These are phyloP conservation scores for Castanopsis chinensis DNA, from an alignment of 306 rosid species.

Conservation along the genomic window DNA sequence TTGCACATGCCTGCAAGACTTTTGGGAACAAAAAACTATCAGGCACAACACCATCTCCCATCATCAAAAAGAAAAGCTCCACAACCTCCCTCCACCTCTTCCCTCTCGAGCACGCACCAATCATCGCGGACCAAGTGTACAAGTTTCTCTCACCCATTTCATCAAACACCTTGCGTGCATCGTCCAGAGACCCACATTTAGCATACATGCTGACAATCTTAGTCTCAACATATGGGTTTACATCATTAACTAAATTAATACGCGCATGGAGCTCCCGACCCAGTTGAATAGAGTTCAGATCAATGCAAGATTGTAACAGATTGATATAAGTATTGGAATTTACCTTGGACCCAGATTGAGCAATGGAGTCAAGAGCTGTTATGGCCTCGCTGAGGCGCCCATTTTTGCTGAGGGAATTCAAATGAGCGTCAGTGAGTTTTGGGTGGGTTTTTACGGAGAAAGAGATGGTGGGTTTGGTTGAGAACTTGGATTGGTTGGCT, in stretches of 20 bases:
- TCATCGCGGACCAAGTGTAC: slow-evolving; percentile 97
- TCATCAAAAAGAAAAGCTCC: slow-evolving; percentile 61
- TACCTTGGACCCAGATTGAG: slow-evolving; percentile 59
- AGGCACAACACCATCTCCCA: slow-evolving; percentile 61
- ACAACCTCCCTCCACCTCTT: slow-evolving; percentile 67
- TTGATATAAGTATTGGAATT: slow-evolving; percentile 55
- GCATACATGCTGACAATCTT: slow-evolving; percentile 89
- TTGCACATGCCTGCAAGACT: slow-evolving; percentile 76
- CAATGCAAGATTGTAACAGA: slow-evolving; percentile 75
- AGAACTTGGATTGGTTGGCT: slow-evolving; percentile 36
- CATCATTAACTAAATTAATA: slow-evolving; percentile 43
- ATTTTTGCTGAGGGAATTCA: slow-evolving; percentile 52
- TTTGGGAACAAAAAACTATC: slow-evolving; percentile 72
- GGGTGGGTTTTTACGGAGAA: slow-evolving; percentile 25
- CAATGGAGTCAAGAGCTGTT: slow-evolving; percentile 51
- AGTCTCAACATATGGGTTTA: slow-evolving; percentile 75
- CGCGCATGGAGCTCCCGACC: slow-evolving; percentile 81
- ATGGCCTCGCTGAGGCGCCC: slow-evolving; percentile 64
- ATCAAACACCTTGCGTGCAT: slow-evolving; percentile 81
- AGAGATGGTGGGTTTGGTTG: slow-evolving; percentile 34
- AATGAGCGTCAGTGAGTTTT: slow-evolving; percentile 36
- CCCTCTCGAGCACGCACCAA: slow-evolving; percentile 71
- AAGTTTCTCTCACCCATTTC: slow-evolving; percentile 76
- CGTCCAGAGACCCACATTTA: slow-evolving; percentile 60
- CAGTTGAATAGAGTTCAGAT: slow-evolving; percentile 45